phyloP scores from a whole-genome alignment of 345 rosid species.

The Turritis glabra region DNA sequence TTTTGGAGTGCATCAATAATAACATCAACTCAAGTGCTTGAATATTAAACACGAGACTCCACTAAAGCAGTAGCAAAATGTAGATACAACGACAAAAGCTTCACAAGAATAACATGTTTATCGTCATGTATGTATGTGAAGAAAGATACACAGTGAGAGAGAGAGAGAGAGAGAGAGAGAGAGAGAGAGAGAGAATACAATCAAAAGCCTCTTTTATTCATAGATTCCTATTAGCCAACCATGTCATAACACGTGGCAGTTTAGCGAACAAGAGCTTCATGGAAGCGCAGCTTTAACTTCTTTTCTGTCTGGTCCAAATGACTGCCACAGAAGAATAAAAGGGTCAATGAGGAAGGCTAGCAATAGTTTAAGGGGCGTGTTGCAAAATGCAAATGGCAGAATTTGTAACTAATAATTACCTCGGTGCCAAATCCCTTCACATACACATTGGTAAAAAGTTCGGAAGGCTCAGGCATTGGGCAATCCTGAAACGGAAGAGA shows the following conservation, averaged over 20 bases:
- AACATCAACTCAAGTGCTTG: background rate
- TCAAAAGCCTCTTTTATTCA: constrained; percentile 27
- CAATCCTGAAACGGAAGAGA: constrained; percentile 62
- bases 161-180: background rate
- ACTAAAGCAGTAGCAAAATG: background rate
- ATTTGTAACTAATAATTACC: constrained; percentile 47
- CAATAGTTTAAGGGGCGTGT: background rate
- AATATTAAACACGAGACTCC: background rate
- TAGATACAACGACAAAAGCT: constrained; percentile 21
- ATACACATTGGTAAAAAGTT: constrained; percentile 80
- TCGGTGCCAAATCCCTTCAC: constrained; percentile 75
- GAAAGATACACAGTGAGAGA: background rate
- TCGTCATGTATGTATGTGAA: background rate
- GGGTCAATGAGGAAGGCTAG: background rate
- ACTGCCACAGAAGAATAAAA: constrained; percentile 40
- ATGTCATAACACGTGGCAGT: background rate
- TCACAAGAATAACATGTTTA: constrained; percentile 11
- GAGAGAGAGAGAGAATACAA: background rate
- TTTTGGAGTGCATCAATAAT: background rate
- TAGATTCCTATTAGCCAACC: background rate
- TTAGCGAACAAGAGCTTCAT: constrained; percentile 35
- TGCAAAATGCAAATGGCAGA: background rate
- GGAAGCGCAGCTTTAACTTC: constrained; percentile 76
- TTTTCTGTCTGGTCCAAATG: constrained; percentile 89
- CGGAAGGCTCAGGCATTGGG: constrained; percentile 91